These are phyloP conservation scores for Amylocarpus encephaloides DNA, from an alignment of 2,329 filamentous ascomycete genomes.

Conservation along the genomic window DNA sequence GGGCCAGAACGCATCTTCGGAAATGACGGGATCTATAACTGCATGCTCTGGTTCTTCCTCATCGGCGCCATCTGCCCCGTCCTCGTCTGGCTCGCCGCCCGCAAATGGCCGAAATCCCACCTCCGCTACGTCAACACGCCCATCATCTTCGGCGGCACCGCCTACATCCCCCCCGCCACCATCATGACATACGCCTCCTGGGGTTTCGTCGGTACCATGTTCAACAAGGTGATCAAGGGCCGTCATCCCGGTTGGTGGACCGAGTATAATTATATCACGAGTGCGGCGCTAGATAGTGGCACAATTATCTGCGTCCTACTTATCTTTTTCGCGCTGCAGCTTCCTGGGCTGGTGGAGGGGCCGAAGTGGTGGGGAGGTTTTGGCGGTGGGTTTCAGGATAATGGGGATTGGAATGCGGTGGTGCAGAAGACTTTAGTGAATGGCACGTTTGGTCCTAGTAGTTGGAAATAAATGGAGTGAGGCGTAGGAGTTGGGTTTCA, in stretches of 20 bases:
- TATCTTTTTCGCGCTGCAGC: constrained; percentile 62
- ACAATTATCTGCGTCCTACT: constrained; percentile 60
- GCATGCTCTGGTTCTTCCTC: constrained; percentile 66
- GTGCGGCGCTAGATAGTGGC: constrained; percentile 63
- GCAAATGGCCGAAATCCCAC: constrained; percentile 53
- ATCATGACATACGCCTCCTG: constrained; percentile 66
- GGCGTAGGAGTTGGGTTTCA: too few species aligned
- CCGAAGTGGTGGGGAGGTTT: constrained; percentile 48
- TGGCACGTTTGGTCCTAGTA: constrained; percentile 18
- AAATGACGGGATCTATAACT: constrained; percentile 52
- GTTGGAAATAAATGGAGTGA: constrained; percentile 57
- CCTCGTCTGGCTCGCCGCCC: constrained; percentile 48
- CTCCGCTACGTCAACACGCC: constrained; percentile 63
- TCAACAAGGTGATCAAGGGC: constrained; percentile 62
- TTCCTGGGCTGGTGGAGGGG: constrained; percentile 45
- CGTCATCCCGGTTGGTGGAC: constrained; percentile 68
- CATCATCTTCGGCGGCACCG: constrained; percentile 60
- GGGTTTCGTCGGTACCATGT: constrained; percentile 55
- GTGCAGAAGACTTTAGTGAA: constrained; percentile 6
- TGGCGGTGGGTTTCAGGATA: constrained; percentile 7
- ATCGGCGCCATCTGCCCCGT: constrained; percentile 58
- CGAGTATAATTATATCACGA: constrained; percentile 71
- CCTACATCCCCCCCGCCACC: constrained; percentile 61
- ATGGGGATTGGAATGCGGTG: constrained; percentile 13
- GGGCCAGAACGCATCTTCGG: constrained; percentile 66